Conservation (phyloP, 2,329 filamentous ascomycete species). For the Talaromyces sp. region DNA sequence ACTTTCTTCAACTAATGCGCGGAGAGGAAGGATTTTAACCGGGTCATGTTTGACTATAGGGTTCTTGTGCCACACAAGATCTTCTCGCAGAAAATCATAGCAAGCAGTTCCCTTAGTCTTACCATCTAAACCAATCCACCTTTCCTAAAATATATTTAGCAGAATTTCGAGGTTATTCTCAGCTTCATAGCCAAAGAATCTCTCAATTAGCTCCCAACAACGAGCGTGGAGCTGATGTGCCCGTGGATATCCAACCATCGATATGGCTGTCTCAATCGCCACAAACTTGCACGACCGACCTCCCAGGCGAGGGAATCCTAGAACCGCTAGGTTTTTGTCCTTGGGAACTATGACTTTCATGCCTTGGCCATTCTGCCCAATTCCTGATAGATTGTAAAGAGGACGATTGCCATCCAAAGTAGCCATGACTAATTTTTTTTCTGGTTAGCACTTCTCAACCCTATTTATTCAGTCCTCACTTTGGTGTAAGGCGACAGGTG, state of each 20-base stretch:
- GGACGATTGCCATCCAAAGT: conserved; percentile 1
- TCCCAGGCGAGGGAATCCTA: not conserved
- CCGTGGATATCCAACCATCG: not conserved
- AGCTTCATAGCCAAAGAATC: conserved; percentile 1
- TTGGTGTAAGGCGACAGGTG: too few relatives aligned
- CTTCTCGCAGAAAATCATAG: conserved; percentile 1
- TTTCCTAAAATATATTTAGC: not conserved
- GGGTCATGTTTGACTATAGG: not conserved
- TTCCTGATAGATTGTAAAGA: conserved; percentile 7
- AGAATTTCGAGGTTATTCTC: conserved; percentile 4
- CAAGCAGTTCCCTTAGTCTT: not conserved
- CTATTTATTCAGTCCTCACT: not conserved
- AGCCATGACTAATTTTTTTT: conserved; percentile 1
- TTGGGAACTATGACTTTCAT: not conserved
- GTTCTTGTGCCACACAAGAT: not conserved
- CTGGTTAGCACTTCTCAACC: not conserved
- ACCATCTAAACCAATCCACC: not conserved
- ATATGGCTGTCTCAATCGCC: not conserved
- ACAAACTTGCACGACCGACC: conserved; percentile 1
- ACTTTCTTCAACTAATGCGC: conserved; percentile 7
- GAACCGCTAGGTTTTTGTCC: conserved; percentile 3
- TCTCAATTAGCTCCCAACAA: conserved; percentile 4
- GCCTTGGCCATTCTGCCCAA: not conserved
- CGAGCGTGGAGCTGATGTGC: conserved; percentile 1
- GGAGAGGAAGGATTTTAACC: conserved; percentile 7